Evolutionary conservation across 2,329 filamentous ascomycete species (phyloP).

Genomic region (Aspergillus calidoustus): DNA sequence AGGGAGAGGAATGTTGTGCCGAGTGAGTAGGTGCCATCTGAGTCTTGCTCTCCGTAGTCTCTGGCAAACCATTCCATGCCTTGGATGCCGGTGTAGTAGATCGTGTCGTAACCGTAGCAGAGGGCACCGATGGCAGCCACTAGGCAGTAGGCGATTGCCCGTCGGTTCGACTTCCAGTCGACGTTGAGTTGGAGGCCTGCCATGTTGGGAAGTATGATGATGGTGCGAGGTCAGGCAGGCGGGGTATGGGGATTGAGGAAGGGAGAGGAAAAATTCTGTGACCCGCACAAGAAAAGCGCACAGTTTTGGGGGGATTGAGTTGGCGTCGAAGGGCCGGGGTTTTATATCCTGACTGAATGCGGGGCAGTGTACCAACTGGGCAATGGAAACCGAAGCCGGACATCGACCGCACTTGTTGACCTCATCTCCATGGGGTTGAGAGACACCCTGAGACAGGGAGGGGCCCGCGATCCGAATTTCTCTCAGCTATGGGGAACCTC

Average conservation of each 20-base stretch:
- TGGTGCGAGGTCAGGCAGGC: not conserved
- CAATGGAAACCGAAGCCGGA: not conserved
- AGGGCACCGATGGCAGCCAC: constrained; percentile 35
- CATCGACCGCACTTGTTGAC: too few species aligned
- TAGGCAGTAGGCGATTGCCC: constrained; percentile 33
- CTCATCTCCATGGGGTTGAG: not conserved
- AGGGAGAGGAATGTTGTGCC: constrained; percentile 36
- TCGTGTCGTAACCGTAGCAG: constrained; percentile 36
- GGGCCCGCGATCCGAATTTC: too few species aligned
- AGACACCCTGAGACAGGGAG: not conserved
- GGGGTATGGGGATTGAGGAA: not conserved
- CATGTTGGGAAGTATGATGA: constrained; percentile 1
- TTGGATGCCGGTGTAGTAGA: constrained; percentile 36
- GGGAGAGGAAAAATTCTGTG: not conserved
- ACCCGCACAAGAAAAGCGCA: not conserved
- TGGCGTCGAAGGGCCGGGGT: too few species aligned
- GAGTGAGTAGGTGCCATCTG: constrained; percentile 26
- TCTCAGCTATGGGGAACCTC: too few species aligned
- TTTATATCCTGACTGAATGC: not conserved
- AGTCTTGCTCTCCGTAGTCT: constrained; percentile 29
- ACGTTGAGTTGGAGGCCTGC: constrained; percentile 18
- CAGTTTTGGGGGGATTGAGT: not conserved
- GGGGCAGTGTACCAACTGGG: not conserved
- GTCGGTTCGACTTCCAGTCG: constrained; percentile 27
- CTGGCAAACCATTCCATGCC: constrained; percentile 31